Evolutionary conservation across 2,329 filamentous ascomycete species (phyloP), one percentile per base, ranked within the genome.

Genomic region (Pseudopyricularia javanii): DNA sequence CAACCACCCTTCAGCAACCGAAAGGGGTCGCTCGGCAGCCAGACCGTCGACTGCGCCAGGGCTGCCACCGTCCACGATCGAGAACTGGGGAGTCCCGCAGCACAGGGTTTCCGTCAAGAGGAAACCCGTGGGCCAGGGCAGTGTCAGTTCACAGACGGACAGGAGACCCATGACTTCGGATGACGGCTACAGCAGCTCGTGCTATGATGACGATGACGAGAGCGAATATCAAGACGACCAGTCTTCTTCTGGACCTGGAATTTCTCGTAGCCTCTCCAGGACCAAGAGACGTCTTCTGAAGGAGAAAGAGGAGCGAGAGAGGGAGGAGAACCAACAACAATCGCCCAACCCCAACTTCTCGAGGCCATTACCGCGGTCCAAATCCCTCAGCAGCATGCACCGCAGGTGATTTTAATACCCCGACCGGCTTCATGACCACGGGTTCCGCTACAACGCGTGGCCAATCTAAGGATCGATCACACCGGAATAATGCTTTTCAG

Each of bases 261-360:
- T 15, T 6, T 5, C 14, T 3, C 22, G 49, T 26, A 17, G 15
- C 5, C 34, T 51, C 8, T 51, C 49, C 14, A 47, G 40, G 37
- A 52, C 37, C n/a, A 28, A 17, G 26, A 24, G 50, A 45, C 17
- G 50, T n/a, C 8, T 51, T 17, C 34, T 26, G 28, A 52, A 26
- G 17, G 50, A 30, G 26, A 47, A 24, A 28, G 40, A 12, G 2
- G 33, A 26, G 20, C 22, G 35, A 32, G 12, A 15, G 49, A 30
- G 43, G 12, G 26, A 14, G 30, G 15, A 14, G 3, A 30, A 33
- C n/a, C 22, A 32, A 14, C 9, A n/a, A 30, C 28, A 52, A 20
- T 33, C 50, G n/a, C 40, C 45, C 26, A 40, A 45, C n/a, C 17
- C n/a, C 34, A 52, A 52, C 50, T 52, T 52, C 50, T 52, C 50